These are phyloP conservation scores for Populus alba DNA, from an alignment of 345 rosid genomes.

Conservation along the genomic window DNA sequence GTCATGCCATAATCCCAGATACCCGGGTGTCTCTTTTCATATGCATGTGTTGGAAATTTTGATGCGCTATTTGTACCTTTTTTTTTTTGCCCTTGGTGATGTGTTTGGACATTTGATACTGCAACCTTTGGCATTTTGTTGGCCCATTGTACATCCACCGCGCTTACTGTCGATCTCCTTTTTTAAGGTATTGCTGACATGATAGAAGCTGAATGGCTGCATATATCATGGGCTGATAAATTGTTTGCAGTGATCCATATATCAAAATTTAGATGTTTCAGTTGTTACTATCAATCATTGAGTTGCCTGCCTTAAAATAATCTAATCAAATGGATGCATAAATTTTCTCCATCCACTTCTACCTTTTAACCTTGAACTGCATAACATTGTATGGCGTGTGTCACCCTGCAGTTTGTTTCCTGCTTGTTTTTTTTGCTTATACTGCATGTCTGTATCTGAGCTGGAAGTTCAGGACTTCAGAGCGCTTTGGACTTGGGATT, in stretches of 20 bases:
- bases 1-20: too few species aligned
- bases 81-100: neutral
- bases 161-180: neutral
- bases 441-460: neutral
- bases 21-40: too few species aligned
- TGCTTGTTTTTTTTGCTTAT: neutral
- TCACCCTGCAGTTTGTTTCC: neutral
- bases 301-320: neutral
- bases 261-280: neutral
- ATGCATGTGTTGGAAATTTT: neutral
- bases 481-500: neutral
- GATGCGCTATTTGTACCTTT: neutral
- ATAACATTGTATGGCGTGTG: neutral
- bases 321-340: neutral
- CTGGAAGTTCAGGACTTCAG: neutral
- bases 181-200: neutral
- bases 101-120: neutral
- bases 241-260: neutral
- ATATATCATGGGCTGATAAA: neutral
- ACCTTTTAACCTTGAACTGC: neutral
- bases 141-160: neutral
- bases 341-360: neutral
- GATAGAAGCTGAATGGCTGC: neutral
- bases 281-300: neutral
- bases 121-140: neutral